These are phyloP conservation scores for Chloroidium sp. DNA, from an alignment of 163 green algal species.

Conservation along the genomic window DNA sequence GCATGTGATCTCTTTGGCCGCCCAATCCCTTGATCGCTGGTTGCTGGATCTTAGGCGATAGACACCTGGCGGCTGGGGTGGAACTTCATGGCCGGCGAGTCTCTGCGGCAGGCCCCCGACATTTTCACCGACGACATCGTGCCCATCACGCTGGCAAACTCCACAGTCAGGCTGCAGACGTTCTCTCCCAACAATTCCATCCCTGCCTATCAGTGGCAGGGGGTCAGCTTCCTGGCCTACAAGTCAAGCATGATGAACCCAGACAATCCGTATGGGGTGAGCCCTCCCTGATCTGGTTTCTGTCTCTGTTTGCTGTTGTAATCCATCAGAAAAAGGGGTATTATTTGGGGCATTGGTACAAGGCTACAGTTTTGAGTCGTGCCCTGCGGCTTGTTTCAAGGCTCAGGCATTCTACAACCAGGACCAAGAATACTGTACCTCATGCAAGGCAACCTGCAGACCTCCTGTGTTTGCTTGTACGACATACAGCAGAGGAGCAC, in stretches of 20 bases:
- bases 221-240: neutral
- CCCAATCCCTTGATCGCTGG: too few relatives aligned
- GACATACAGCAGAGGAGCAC: too few relatives aligned
- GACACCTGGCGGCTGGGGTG: conserved; percentile 33
- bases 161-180: conserved; percentile 7
- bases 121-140: conserved; percentile 21
- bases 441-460: too few relatives aligned
- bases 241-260: neutral
- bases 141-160: conserved; percentile 9
- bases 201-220: neutral
- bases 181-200: neutral
- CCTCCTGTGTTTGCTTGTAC: too few relatives aligned
- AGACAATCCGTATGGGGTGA: conserved; percentile 2
- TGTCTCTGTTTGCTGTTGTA: neutral
- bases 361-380: too few relatives aligned
- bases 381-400: too few relatives aligned
- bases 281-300: neutral
- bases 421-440: too few relatives aligned
- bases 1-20: too few relatives aligned
- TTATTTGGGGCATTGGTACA: too few relatives aligned
- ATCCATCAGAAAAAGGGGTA: neutral
- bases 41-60: neutral
- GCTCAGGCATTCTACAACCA: too few relatives aligned
- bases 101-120: conserved; percentile 14
- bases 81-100: conserved; percentile 28